Percentiles rank a stretch among this genome's conserved stretches.
These are phyloP conservation scores for Rosa persica DNA, from an alignment of 306 rosid genomes.

Conservation along the genomic window DNA sequence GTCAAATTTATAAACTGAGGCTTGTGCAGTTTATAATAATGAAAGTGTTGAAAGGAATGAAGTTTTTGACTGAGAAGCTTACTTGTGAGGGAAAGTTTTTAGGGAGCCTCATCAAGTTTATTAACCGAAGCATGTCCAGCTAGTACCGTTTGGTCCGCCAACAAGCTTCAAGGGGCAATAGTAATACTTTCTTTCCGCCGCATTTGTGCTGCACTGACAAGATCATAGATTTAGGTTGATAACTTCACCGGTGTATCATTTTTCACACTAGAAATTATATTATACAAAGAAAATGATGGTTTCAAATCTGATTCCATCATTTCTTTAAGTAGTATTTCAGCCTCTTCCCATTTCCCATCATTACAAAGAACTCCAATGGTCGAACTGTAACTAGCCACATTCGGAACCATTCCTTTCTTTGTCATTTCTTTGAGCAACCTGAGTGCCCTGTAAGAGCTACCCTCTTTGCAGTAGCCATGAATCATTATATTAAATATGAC, in stretches of 20 bases:
- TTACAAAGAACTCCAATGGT: slow-evolving; percentile 59
- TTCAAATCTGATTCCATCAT: slow-evolving; percentile 50
- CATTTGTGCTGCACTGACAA: neutral
- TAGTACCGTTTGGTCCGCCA: neutral
- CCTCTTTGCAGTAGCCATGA: slow-evolving; percentile 77
- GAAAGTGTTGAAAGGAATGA: neutral
- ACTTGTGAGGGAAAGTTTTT: neutral
- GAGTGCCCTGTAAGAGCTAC: slow-evolving; percentile 68
- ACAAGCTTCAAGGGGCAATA: neutral
- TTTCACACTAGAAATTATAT: slow-evolving; percentile 36
- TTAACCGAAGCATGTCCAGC: neutral
- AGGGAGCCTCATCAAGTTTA: neutral
- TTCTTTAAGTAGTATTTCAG: slow-evolving; percentile 45
- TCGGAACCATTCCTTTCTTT: slow-evolving; percentile 57
- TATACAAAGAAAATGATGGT: slow-evolving; percentile 51
- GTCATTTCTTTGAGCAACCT: slow-evolving; percentile 71
- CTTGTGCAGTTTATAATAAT: neutral
- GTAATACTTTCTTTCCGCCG: neutral
- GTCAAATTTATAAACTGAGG: neutral
- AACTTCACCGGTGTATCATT: slow-evolving; percentile 5
- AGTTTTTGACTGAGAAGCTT: neutral
- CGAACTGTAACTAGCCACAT: slow-evolving; percentile 53
- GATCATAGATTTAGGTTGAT: neutral
- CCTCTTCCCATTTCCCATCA: slow-evolving; percentile 63
- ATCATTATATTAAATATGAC: slow-evolving; percentile 66